phyloP scores from a whole-genome alignment of 2,329 filamentous ascomycete species.

The Aspergillus udagawae region DNA sequence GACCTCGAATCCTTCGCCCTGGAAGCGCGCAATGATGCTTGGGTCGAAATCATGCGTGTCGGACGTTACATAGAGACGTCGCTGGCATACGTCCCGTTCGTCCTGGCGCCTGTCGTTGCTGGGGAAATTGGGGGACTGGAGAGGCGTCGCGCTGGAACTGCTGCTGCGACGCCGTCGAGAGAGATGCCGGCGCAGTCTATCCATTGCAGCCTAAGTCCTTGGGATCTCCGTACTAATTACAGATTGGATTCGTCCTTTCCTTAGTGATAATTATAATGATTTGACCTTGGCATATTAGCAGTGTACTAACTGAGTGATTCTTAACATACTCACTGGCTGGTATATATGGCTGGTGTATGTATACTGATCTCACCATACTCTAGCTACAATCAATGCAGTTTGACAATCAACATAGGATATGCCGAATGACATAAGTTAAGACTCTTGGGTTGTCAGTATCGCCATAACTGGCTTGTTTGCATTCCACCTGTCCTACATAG shows the following conservation, averaged over 20 bases:
- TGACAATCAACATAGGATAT: neutral
- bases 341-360: too few species aligned
- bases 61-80: conserved; percentile 29
- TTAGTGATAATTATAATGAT: neutral
- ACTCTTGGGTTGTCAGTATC: neutral
- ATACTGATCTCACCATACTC: neutral
- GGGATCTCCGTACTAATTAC: too few species aligned
- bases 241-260: too few species aligned
- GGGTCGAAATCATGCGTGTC: conserved; percentile 46
- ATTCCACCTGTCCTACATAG: neutral
- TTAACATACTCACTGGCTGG: neutral
- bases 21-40: conserved; percentile 49
- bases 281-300: neutral
- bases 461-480: neutral
- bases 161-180: conserved; percentile 14
- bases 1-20: conserved; percentile 56
- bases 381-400: neutral
- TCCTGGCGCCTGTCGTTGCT: conserved; percentile 7
- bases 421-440: conserved; percentile 4
- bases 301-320: neutral
- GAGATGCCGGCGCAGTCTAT: conserved; percentile 13
- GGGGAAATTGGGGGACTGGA: conserved; percentile 1
- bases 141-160: conserved; percentile 1
- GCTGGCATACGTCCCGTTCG: conserved; percentile 11
- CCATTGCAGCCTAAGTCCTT: neutral